phyloP scores from a whole-genome alignment of 306 rosid genomes.

The Quercus aquifolioides region DNA sequence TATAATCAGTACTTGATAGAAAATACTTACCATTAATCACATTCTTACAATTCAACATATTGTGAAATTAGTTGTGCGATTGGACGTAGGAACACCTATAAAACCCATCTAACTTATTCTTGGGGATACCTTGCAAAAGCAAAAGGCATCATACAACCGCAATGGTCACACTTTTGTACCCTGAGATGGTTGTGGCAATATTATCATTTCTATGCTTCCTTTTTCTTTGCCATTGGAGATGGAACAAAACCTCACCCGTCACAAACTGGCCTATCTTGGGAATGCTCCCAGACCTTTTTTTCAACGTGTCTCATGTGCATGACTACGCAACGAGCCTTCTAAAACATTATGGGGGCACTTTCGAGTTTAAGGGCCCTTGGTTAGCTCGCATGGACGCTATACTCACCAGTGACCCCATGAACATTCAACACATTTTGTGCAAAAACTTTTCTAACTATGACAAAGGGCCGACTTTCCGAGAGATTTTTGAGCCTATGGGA shows the following conservation, averaged over 20 bases:
- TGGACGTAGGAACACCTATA: too few species aligned
- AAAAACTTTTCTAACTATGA: slow-evolving; percentile 6
- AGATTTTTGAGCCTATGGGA: slow-evolving; percentile 33
- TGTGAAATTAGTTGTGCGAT: too few species aligned
- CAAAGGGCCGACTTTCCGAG: slow-evolving; percentile 21
- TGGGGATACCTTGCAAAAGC: neutral
- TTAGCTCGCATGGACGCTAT: slow-evolving; percentile 11
- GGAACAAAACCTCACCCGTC: neutral
- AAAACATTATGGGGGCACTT: neutral
- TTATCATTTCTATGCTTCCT: neutral
- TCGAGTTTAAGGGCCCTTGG: slow-evolving; percentile 13
- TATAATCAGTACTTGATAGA: too few species aligned
- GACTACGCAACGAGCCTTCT: neutral
- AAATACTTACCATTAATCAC: too few species aligned
- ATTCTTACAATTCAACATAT: too few species aligned
- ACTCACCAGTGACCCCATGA: slow-evolving; percentile 25
- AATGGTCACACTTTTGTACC: neutral
- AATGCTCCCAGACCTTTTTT: slow-evolving; percentile 4
- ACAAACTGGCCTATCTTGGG: neutral
- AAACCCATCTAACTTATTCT: too few species aligned
- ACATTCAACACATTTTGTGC: slow-evolving; percentile 17
- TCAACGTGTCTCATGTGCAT: neutral
- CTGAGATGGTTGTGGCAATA: neutral
- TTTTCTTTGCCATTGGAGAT: neutral
- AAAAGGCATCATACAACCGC: neutral